Evolutionary conservation across 2,329 filamentous ascomycete species (phyloP).

Genomic region (Fusarium sororula): DNA sequence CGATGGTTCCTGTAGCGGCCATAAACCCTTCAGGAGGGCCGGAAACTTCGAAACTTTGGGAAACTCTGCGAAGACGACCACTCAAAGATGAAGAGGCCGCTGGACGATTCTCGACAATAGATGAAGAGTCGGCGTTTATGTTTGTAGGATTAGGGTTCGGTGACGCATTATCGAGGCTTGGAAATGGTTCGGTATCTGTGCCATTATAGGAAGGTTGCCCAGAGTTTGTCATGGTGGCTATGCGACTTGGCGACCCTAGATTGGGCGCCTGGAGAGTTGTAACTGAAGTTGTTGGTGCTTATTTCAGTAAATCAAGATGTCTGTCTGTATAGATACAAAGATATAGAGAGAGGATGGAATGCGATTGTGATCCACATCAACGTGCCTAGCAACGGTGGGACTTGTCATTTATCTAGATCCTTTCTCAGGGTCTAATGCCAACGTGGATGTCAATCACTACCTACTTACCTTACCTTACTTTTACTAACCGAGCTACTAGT

Average conservation of each 20-base stretch:
- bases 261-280: neutral
- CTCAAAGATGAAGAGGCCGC: slow-evolving; percentile 47
- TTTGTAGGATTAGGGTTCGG: slow-evolving; percentile 20
- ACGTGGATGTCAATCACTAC: neutral
- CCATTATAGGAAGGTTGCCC: slow-evolving; percentile 29
- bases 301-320: neutral
- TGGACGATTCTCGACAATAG: slow-evolving; percentile 35
- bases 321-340: neutral
- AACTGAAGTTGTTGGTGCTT: neutral
- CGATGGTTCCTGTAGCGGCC: slow-evolving; percentile 57
- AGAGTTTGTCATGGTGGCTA: slow-evolving; percentile 25
- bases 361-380: slow-evolving; percentile 21
- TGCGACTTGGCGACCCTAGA: slow-evolving; percentile 4
- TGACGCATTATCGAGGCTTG: slow-evolving; percentile 36
- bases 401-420: slow-evolving; percentile 20
- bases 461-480: too few species aligned
- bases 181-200: slow-evolving; percentile 41
- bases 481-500: too few species aligned
- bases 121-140: slow-evolving; percentile 4
- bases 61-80: slow-evolving; percentile 46
- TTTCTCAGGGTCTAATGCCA: neutral
- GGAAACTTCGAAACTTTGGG: slow-evolving; percentile 55
- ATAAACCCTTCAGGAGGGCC: slow-evolving; percentile 58
- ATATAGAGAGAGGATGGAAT: slow-evolving; percentile 11
- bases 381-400: slow-evolving; percentile 23